A percentile compares a stretch with the other conserved stretches of the same genome.
These are phyloP conservation scores for Botrytis squamosa DNA, from an alignment of 2,329 filamentous ascomycete species.

Conservation along the genomic window DNA sequence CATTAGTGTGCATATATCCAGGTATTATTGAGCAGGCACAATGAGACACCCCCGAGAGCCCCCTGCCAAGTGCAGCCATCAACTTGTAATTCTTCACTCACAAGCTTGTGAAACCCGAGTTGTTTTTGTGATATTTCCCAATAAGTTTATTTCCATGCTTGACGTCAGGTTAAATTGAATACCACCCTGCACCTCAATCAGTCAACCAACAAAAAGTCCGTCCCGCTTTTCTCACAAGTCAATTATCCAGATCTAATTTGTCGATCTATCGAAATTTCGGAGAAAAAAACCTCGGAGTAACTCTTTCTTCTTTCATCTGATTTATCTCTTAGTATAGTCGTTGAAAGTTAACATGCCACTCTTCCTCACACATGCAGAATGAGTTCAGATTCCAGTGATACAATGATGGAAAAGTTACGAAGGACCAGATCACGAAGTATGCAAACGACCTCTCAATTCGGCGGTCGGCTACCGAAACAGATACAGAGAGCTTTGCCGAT, in stretches of 20 bases:
- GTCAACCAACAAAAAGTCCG: background rate
- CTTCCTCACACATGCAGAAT: conserved; percentile 1
- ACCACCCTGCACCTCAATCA: background rate
- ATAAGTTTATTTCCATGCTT: background rate
- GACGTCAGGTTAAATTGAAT: background rate
- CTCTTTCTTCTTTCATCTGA: background rate
- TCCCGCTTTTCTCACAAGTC: background rate
- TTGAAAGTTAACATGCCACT: conserved; percentile 14
- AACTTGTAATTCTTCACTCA: background rate
- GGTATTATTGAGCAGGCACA: background rate
- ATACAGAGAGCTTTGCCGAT: conserved; percentile 34
- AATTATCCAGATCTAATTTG: background rate
- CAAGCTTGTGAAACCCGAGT: background rate
- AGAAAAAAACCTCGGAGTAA: background rate
- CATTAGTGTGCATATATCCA: background rate
- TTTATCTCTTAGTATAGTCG: background rate
- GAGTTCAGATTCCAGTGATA: conserved; percentile 9
- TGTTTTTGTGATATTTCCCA: background rate
- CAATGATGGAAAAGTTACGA: conserved; percentile 20
- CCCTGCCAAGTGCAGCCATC: conserved; percentile 11
- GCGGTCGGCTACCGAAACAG: conserved; percentile 44
- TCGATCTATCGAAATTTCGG: background rate
- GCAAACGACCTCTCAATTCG: conserved; percentile 20
- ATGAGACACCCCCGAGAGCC: background rate
- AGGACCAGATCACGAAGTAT: conserved; percentile 16